A percentile compares a stretch with the other conserved stretches of the same genome.
Evolutionary conservation across 2,329 filamentous ascomycete genomes (phyloP).

Genomic region (Metarhizium anisopliae): DNA sequence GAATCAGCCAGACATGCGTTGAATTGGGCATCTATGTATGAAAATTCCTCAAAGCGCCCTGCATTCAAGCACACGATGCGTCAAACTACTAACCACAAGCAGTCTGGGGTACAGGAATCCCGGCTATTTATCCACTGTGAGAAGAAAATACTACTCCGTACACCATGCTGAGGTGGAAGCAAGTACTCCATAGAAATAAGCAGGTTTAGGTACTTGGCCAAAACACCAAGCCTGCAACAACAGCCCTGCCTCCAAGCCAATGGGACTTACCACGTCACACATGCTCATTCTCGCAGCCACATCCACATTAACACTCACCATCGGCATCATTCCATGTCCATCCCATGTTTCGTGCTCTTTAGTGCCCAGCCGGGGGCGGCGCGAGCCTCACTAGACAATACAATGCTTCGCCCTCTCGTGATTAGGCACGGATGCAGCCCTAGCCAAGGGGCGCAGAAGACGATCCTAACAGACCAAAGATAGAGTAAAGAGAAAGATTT

Average conservation of each 20-base stretch:
- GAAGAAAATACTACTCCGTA: too few relatives aligned
- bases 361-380: not conserved
- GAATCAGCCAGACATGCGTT: not conserved
- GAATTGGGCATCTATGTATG: constrained; percentile 1
- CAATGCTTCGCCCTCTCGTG: constrained; percentile 1
- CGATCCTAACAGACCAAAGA: not conserved
- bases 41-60: not conserved
- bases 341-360: not conserved
- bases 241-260: constrained; percentile 4
- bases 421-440: constrained; percentile 7
- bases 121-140: too few relatives aligned
- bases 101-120: not conserved
- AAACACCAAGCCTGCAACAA: not conserved
- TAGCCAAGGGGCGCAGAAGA: not conserved
- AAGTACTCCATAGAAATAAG: too few relatives aligned
- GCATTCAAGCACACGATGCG: not conserved
- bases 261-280: constrained; percentile 9
- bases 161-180: too few relatives aligned
- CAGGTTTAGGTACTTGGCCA: too few relatives aligned
- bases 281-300: not conserved
- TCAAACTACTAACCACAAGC: not conserved
- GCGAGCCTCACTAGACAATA: not conserved
- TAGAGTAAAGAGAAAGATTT: not conserved
- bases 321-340: not conserved
- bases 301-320: not conserved